phyloP scores from a whole-genome alignment of 2,329 filamentous ascomycete genomes.

The Colletotrichum abscissum region DNA sequence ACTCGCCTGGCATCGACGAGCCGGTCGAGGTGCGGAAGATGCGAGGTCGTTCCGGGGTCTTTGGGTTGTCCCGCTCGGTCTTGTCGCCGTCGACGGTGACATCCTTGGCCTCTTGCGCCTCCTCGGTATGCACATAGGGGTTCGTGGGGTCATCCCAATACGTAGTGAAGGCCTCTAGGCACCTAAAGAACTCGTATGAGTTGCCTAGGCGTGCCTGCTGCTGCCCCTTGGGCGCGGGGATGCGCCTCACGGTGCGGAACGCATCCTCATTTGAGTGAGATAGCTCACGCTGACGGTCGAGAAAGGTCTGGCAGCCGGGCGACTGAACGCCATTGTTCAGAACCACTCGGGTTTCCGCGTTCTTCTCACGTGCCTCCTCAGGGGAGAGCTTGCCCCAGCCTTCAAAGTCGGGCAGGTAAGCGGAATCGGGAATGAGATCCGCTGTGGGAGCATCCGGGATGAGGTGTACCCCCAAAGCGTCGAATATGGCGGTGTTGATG shows the following conservation, averaged over 20 bases:
- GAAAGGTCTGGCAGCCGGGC: conserved; percentile 68
- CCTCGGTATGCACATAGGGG: conserved; percentile 33
- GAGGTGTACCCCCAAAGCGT: conserved; percentile 68
- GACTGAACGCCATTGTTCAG: conserved; percentile 65
- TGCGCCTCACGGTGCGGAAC: conserved; percentile 70
- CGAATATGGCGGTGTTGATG: conserved; percentile 61
- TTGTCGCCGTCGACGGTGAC: conserved; percentile 30
- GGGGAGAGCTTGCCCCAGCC: conserved; percentile 61
- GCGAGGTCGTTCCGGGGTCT: neutral
- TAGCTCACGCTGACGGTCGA: conserved; percentile 69
- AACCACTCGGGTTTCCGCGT: conserved; percentile 58
- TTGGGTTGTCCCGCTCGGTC: conserved; percentile 25
- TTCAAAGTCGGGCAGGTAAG: conserved; percentile 64
- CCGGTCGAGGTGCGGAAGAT: conserved; percentile 59
- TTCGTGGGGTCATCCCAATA: conserved; percentile 73
- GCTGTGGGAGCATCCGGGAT: conserved; percentile 59
- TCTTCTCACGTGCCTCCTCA: conserved; percentile 61
- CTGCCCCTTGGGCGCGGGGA: conserved; percentile 65
- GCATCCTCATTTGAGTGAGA: conserved; percentile 67
- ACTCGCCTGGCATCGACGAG: conserved; percentile 67
- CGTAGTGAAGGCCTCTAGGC: conserved; percentile 67
- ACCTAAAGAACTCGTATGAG: conserved; percentile 74
- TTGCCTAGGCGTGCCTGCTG: conserved; percentile 68
- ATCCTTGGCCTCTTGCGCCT: conserved; percentile 15
- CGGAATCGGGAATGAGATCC: conserved; percentile 65